These are phyloP conservation scores for Neoboletus subvelutipes DNA, from an alignment of 768 basidiomycete species.

Conservation along the genomic window DNA sequence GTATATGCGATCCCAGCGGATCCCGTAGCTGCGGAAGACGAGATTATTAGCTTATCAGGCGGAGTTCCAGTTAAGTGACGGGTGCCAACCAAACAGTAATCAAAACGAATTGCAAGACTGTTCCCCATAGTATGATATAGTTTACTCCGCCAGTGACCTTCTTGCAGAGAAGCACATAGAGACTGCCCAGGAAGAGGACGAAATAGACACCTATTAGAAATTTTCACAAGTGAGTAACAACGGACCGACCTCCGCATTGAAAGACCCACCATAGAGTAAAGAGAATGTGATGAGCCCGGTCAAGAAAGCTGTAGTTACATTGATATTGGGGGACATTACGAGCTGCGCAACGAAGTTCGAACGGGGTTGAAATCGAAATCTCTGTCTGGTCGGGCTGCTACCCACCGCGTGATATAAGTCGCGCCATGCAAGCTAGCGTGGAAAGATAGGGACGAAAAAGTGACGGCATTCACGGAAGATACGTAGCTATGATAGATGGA, in stretches of 20 bases:
- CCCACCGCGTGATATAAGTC: not conserved
- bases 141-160: not conserved
- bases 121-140: not conserved
- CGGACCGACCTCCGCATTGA: not conserved
- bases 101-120: slow-evolving; percentile 8
- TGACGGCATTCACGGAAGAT: not conserved
- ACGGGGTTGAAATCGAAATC: too few relatives aligned
- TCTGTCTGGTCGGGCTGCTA: not conserved
- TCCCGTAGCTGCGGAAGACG: not conserved
- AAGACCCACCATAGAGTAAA: slow-evolving; percentile 1
- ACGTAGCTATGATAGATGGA: too few relatives aligned
- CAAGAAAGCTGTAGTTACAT: slow-evolving; percentile 7
- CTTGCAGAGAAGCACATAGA: slow-evolving; percentile 4
- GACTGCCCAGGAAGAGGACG: slow-evolving; percentile 6
- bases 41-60: not conserved
- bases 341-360: too few relatives aligned
- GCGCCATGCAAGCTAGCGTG: not conserved
- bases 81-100: slow-evolving; percentile 4
- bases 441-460: not conserved
- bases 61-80: not conserved
- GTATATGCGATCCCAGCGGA: slow-evolving; percentile 10
- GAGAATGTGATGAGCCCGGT: slow-evolving; percentile 9
- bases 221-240: not conserved
- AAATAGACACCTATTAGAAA: slow-evolving; percentile 5
- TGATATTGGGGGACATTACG: not conserved